phyloP scores from a whole-genome alignment of 192 early-diverging fungal species.

The Coemansia umbellata region DNA sequence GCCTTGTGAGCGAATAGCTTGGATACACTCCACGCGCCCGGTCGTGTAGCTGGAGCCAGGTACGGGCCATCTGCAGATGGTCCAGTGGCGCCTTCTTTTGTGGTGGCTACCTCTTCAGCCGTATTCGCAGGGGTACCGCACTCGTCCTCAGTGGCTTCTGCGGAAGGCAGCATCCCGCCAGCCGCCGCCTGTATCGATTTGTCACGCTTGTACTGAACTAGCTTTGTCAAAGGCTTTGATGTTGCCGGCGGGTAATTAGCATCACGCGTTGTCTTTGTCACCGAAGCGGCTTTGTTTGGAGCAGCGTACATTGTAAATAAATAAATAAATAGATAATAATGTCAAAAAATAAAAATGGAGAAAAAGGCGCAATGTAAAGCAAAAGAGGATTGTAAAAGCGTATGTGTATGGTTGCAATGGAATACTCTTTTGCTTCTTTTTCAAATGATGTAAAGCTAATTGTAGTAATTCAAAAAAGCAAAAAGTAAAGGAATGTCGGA shows the following conservation, averaged over 20 bases:
- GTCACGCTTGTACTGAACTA: constrained; percentile 40
- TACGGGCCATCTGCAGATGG: background rate
- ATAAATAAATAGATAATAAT: too few species aligned
- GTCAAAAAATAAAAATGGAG: too few species aligned
- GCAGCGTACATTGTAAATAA: background rate
- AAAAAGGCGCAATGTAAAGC: too few species aligned
- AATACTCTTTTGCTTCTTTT: too few species aligned
- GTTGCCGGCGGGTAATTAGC: constrained; percentile 11
- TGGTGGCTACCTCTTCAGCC: too few species aligned
- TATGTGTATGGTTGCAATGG: too few species aligned
- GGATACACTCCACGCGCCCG: constrained; percentile 12
- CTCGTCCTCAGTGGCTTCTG: too few species aligned
- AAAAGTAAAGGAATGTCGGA: too few species aligned
- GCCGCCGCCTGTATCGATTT: constrained; percentile 6
- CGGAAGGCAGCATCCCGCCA: background rate
- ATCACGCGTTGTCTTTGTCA: constrained; percentile 20
- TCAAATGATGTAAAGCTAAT: too few species aligned
- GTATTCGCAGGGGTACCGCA: too few species aligned
- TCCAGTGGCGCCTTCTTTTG: background rate
- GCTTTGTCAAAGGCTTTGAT: constrained; percentile 17
- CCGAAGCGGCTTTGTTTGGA: constrained; percentile 8
- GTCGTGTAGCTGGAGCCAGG: constrained; percentile 1
- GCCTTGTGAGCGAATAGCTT: constrained; percentile 8
- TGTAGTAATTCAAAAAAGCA: too few species aligned
- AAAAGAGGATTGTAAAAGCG: too few species aligned